Percentiles rank a stretch among this genome's conserved stretches.
Evolutionary conservation across 495 filamentous ascomycete genomes (phyloP).

Genomic region (Neohortaea acidophila): DNA sequence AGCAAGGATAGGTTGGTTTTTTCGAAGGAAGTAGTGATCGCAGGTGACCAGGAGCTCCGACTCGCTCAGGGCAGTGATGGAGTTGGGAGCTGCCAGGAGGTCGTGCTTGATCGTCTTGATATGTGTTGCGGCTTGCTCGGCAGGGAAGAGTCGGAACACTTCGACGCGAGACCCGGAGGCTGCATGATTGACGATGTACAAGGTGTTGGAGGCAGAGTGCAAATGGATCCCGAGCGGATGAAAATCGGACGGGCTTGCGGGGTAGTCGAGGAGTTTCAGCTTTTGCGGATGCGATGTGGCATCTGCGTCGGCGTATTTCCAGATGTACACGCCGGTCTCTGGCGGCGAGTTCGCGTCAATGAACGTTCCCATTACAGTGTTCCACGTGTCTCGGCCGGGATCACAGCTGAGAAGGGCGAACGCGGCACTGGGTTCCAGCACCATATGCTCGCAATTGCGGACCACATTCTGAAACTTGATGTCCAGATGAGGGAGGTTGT

Average conservation of each 20-base stretch:
- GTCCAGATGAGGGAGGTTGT: slow-evolving; percentile 20
- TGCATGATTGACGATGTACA: slow-evolving; percentile 26
- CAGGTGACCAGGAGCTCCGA: slow-evolving; percentile 20
- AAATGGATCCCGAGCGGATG: slow-evolving; percentile 35
- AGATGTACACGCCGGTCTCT: slow-evolving; percentile 26
- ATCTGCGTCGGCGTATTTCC: slow-evolving; percentile 22
- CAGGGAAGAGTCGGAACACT: slow-evolving; percentile 13
- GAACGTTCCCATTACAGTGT: slow-evolving; percentile 35
- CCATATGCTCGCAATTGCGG: slow-evolving; percentile 34
- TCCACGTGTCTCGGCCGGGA: slow-evolving; percentile 31
- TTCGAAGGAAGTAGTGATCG: slow-evolving; percentile 19
- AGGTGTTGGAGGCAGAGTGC: slow-evolving; percentile 22
- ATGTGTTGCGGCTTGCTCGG: slow-evolving; percentile 6
- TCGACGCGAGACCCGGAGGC: slow-evolving; percentile 17
- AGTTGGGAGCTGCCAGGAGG: slow-evolving; percentile 20
- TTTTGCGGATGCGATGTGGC: slow-evolving; percentile 20
- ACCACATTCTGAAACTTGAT: slow-evolving; percentile 28
- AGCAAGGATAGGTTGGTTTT: slow-evolving; percentile 14
- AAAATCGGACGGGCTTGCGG: slow-evolving; percentile 20
- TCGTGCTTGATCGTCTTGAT: slow-evolving; percentile 12
- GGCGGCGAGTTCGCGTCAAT: slow-evolving; percentile 14
- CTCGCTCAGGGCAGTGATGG: slow-evolving; percentile 13
- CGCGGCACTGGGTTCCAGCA: slow-evolving; percentile 26
- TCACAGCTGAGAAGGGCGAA: slow-evolving; percentile 32
- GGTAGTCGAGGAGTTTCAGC: slow-evolving; percentile 24